Base-by-base conservation (phyloP, 2,329 filamentous ascomycete genomes). In the Stagonosporopsis rhizophila region DNA sequence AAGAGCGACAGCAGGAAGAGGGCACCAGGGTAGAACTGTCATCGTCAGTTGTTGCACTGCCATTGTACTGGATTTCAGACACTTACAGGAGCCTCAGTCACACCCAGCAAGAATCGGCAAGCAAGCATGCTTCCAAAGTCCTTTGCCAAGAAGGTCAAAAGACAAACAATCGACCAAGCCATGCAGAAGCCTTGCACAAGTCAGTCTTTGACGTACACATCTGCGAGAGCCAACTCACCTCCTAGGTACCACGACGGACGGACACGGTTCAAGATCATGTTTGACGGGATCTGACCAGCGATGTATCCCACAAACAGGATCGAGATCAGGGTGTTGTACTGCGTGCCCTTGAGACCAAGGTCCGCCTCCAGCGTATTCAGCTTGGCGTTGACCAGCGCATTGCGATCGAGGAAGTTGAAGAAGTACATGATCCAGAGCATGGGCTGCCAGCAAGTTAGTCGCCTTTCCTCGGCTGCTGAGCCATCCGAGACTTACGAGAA, bases 361-460 rank as follows among this genome's bases (percentile, higher is more conserved):
- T 89, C 87, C 0, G 78, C 74, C 49, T 88, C 83, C 8, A 90
- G 77, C 12, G 86, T 84, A 67, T 86, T 85, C 48, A 90, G 77
- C 6, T 83, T 81, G 0, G 87, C 88, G 3, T 86, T 81, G 1
- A 86, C 85, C 59, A 89, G 87, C 68, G 88, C 87, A 70, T 87
- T 87, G n/a, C 86, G 80, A 65, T 88, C 86, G 8, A 72, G 67
- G 34, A 72, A 76, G 38, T 76, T 77, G 45, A 56, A 56, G 20
- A 74, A 80, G 47, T 80, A 80, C 78, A 80, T 79, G 15, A 65
- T 68, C 59, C 73, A 78, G 12, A 79, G 53, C 15, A 71, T 77
- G 2, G 79, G 79, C 77, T 72, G 7, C 19, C 7, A 20, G 17
- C 35, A 20, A 11, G 17, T 38, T 12, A 38, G 35, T 12, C n/a